Evolutionary conservation across 345 rosid genomes (phyloP).

Genomic region (Balakata baccata): DNA sequence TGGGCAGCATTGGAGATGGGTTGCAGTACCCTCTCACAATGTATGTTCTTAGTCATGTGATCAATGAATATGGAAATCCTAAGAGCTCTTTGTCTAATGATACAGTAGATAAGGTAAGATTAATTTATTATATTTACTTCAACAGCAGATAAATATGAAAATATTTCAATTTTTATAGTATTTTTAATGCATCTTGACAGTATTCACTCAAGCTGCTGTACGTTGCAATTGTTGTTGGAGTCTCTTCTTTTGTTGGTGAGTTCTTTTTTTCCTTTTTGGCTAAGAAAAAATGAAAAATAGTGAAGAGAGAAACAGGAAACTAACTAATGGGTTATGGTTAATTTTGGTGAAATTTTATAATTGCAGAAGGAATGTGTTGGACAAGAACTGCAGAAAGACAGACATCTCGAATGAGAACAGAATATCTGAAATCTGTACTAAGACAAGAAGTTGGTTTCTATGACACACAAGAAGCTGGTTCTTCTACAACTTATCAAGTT

Average conservation of each 20-base stretch:
- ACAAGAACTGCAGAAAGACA: conserved; percentile 71
- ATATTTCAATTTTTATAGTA: background rate
- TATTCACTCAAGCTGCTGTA: conserved; percentile 53
- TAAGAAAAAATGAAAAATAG: background rate
- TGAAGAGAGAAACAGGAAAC: background rate
- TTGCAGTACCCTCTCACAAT: conserved; percentile 53
- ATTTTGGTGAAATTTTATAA: background rate
- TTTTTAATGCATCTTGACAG: conserved; percentile 37
- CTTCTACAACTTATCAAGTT: conserved; percentile 59
- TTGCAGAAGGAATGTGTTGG: conserved; percentile 70
- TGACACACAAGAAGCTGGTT: conserved; percentile 58
- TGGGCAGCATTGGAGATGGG: conserved; percentile 77
- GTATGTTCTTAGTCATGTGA: conserved; percentile 56
- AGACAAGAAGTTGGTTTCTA: conserved; percentile 65
- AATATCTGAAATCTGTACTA: conserved; percentile 61
- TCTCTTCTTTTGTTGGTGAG: conserved; percentile 62
- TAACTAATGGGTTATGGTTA: background rate
- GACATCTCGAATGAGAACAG: conserved; percentile 54
- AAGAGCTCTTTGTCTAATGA: conserved; percentile 26
- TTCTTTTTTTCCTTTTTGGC: background rate
- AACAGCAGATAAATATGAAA: background rate
- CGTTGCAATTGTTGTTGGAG: conserved; percentile 57
- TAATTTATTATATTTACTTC: background rate
- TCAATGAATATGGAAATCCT: conserved; percentile 53
- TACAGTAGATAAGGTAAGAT: conserved; percentile 46